These are phyloP conservation scores for Lagenaria siceraria DNA, from an alignment of 306 rosid genomes.

Conservation along the genomic window DNA sequence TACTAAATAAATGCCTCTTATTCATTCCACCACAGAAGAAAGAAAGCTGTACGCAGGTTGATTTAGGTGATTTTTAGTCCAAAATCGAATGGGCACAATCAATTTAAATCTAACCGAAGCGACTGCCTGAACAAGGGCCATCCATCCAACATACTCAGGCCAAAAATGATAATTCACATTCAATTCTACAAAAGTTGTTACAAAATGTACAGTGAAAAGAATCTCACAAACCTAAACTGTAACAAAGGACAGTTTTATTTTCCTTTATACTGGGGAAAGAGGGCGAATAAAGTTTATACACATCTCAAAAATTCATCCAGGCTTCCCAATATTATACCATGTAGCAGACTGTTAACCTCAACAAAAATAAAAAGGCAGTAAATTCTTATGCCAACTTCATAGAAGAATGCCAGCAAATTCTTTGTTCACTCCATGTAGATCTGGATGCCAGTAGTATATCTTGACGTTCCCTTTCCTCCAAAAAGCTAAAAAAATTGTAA, in stretches of 20 bases:
- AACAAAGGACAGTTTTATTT: background rate
- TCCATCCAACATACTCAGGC: background rate
- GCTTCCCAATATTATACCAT: background rate
- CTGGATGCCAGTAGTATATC: background rate
- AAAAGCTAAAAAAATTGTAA: background rate
- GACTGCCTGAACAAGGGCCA: background rate
- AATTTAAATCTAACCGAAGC: background rate
- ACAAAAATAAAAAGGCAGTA: background rate
- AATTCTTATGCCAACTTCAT: background rate
- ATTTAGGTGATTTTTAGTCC: background rate
- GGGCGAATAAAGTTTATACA: background rate
- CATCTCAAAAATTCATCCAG: background rate
- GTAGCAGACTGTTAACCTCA: background rate
- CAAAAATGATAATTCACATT: background rate
- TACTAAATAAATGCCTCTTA: background rate
- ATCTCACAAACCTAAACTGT: background rate
- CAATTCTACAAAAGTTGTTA: background rate
- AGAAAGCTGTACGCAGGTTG: background rate
- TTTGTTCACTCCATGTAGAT: background rate
- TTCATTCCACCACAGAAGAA: background rate
- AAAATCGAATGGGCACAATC: background rate
- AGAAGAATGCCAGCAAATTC: background rate
- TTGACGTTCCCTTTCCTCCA: background rate
- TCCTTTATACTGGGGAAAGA: background rate
- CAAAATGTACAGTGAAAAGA: background rate